phyloP scores from a whole-genome alignment of 2,329 filamentous ascomycete genomes.

The Verticillium klebahnii region DNA sequence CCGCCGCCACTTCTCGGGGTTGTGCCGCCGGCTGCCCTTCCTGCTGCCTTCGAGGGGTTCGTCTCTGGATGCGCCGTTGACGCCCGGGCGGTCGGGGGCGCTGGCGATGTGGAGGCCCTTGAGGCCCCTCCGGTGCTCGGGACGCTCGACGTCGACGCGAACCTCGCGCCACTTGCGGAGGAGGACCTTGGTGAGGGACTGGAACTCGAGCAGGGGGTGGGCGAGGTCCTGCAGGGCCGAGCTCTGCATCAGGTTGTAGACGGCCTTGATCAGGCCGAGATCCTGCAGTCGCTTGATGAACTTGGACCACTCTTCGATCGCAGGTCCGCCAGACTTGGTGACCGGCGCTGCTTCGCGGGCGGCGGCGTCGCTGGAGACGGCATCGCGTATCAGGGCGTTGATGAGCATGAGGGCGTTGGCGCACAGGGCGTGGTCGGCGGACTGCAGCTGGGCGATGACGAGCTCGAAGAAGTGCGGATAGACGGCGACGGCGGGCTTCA shows the following conservation, averaged over 20 bases:
- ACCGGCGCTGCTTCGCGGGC: constrained; percentile 47
- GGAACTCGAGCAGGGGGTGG: constrained; percentile 87
- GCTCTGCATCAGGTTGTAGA: constrained; percentile 91
- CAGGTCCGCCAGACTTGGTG: constrained; percentile 25
- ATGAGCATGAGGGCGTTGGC: constrained; percentile 93
- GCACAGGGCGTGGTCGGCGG: constrained; percentile 91
- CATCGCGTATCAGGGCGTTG: constrained; percentile 91
- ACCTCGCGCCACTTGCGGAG: constrained; percentile 86
- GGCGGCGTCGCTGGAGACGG: constrained; percentile 69
- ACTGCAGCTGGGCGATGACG: constrained; percentile 85
- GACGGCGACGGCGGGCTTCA: constrained; percentile 86
- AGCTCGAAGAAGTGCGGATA: constrained; percentile 94
- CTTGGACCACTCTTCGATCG: constrained; percentile 79
- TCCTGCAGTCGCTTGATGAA: constrained; percentile 94
- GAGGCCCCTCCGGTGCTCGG: constrained; percentile 82
- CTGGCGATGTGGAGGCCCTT: constrained; percentile 83
- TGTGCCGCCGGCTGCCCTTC: constrained; percentile 67
- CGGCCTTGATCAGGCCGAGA: constrained; percentile 85
- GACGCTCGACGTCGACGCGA: constrained; percentile 75
- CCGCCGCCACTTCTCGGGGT: constrained; percentile 88
- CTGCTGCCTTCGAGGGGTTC: constrained; percentile 34
- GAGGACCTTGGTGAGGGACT: constrained; percentile 83
- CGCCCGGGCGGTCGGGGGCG: constrained; percentile 53
- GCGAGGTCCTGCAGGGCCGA: constrained; percentile 86
- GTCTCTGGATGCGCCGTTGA: constrained; percentile 22